phyloP scores from a whole-genome alignment of 805 yeast species.

The Zygotorulaspora florentina region DNA sequence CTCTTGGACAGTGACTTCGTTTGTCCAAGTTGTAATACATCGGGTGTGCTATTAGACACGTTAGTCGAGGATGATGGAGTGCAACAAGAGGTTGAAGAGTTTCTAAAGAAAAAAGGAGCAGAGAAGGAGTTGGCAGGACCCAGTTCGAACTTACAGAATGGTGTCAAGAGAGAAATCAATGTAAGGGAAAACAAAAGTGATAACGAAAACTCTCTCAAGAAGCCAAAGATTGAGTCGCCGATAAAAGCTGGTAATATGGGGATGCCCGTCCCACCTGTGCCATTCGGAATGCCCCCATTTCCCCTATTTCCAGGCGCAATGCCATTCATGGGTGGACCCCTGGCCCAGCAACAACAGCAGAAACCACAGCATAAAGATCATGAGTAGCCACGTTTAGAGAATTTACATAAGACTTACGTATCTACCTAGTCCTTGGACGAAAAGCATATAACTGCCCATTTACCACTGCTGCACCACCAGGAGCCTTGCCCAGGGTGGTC shows the following conservation, averaged over 20 bases:
- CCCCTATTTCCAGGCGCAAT: conserved; percentile 37
- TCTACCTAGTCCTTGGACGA: conserved; percentile 11
- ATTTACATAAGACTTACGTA: not conserved
- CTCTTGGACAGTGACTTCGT: conserved; percentile 79
- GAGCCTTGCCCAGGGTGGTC: conserved; percentile 61
- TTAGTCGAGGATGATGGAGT: conserved; percentile 59
- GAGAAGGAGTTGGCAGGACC: conserved; percentile 4
- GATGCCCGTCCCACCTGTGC: conserved; percentile 23
- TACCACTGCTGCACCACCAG: conserved; percentile 85
- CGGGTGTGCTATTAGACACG: conserved; percentile 73
- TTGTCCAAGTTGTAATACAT: conserved; percentile 80
- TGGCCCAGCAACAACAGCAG: not conserved
- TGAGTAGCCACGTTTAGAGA: not conserved
- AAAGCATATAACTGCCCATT: conserved; percentile 86
- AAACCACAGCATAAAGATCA: conserved; percentile 1
- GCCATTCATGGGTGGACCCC: conserved; percentile 27
- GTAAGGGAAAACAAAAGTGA: conserved; percentile 9
- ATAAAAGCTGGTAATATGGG: conserved; percentile 5
- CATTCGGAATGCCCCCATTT: conserved; percentile 36
- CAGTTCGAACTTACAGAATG: conserved; percentile 1
- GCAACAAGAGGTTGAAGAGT: conserved; percentile 50
- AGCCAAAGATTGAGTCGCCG: conserved; percentile 4
- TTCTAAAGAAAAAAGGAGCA: conserved; percentile 36
- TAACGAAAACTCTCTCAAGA: conserved; percentile 7
- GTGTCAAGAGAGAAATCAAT: conserved; percentile 3